phyloP scores from a whole-genome alignment of 192 early-diverging fungal species.

The Pilobolus umbonatus region DNA sequence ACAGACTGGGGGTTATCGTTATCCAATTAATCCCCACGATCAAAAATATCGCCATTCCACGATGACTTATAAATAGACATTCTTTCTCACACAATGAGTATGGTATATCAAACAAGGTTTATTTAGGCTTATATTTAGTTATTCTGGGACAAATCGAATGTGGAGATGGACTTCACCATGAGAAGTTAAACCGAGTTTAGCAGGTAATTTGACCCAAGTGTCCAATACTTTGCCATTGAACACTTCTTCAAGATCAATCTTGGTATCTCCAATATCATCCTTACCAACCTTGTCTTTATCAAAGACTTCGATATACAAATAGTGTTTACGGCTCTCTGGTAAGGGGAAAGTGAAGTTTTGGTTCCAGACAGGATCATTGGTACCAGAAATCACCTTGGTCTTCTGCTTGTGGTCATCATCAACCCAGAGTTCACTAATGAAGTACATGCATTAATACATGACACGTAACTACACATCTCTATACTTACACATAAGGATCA shows the following conservation, averaged over 20 bases:
- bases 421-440: conserved; percentile 21
- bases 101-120: no score
- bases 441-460: background rate
- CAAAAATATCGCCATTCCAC: no score
- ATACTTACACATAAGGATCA: conserved; percentile 11
- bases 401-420: conserved; percentile 28
- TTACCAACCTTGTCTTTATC: conserved; percentile 21
- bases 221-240: conserved; percentile 9
- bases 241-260: conserved; percentile 11
- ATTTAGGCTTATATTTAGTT: no score
- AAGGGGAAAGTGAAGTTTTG: conserved; percentile 29
- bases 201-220: conserved; percentile 20
- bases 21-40: no score
- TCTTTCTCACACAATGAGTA: no score
- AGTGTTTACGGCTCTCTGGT: conserved; percentile 2
- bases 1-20: no score
- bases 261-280: conserved; percentile 20
- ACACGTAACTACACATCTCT: background rate
- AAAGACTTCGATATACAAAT: conserved; percentile 18
- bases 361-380: conserved; percentile 25
- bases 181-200: conserved; percentile 12
- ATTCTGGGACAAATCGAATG: conserved; percentile 1
- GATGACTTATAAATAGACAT: no score
- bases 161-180: conserved; percentile 21
- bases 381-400: conserved; percentile 10